A percentile compares a stretch with the other conserved stretches of the same genome.
Evolutionary conservation across 1,284 basidiomycete genomes (phyloP).

Genomic region (Meripilus lineatus): DNA sequence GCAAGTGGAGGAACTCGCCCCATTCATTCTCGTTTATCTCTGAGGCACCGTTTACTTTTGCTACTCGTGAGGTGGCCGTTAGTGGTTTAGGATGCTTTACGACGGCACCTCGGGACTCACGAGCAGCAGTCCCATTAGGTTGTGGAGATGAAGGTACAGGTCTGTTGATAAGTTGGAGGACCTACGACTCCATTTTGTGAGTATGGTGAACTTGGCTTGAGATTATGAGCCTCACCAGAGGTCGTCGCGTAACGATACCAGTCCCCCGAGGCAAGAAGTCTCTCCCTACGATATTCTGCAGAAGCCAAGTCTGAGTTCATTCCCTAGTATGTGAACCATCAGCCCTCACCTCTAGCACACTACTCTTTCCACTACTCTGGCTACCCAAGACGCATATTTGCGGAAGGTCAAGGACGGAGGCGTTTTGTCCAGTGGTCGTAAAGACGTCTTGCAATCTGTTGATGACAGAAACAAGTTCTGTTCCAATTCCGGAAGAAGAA

Average conservation of each 20-base stretch:
- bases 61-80: background rate
- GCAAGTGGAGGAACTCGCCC: constrained; percentile 97
- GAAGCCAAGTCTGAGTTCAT: background rate
- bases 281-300: constrained; percentile 92
- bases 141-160: constrained; percentile 41
- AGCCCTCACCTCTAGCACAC: constrained; percentile 69
- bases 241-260: constrained; percentile 96
- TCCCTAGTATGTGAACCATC: background rate
- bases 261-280: constrained; percentile 97
- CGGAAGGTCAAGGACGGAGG: constrained; percentile 75
- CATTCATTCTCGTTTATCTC: constrained; percentile 89
- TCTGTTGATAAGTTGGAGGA: constrained; percentile 93
- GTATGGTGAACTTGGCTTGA: background rate
- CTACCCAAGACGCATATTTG: constrained; percentile 85
- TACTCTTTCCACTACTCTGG: constrained; percentile 86
- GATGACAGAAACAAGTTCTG: constrained; percentile 71
- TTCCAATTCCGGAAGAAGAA: constrained; percentile 63
- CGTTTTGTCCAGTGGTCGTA: constrained; percentile 71
- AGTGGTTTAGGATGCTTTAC: too few species aligned
- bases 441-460: constrained; percentile 88
- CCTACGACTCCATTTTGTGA: constrained; percentile 37
- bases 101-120: too few species aligned
- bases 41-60: constrained; percentile 41
- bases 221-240: constrained; percentile 53
- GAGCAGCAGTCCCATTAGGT: constrained; percentile 37